Evolutionary conservation across 2,329 filamentous ascomycete genomes (phyloP).

Genomic region (Ilyonectria sp.): DNA sequence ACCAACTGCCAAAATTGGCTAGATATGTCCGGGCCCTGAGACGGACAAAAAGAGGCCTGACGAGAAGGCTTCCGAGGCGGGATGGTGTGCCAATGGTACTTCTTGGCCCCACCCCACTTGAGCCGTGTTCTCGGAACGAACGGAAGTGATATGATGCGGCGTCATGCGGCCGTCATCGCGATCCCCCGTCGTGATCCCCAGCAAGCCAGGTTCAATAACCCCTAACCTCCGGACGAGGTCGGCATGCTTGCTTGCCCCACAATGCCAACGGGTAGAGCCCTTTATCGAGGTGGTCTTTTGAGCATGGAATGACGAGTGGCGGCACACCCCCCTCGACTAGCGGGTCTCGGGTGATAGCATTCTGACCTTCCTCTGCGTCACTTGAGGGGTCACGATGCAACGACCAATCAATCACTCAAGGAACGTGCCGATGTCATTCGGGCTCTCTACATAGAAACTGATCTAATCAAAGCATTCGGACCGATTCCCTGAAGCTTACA

Average conservation of each 20-base stretch:
- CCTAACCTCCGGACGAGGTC: neutral
- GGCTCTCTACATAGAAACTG: neutral
- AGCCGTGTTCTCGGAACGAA: neutral
- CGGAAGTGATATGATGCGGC: neutral
- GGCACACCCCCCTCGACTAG: neutral
- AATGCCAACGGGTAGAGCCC: neutral
- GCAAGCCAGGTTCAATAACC: neutral
- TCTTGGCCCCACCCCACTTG: neutral
- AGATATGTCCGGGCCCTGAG: neutral
- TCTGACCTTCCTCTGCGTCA: neutral
- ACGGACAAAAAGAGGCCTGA: neutral
- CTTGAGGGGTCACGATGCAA: neutral
- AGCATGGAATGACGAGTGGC: neutral
- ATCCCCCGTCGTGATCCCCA: neutral
- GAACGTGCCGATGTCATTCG: neutral
- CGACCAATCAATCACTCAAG: neutral
- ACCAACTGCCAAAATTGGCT: neutral
- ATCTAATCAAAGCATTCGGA: neutral
- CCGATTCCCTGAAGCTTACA: neutral
- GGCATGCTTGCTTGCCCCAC: neutral
- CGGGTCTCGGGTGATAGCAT: neutral
- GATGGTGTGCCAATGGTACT: neutral
- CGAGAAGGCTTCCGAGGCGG: neutral
- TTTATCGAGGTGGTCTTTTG: neutral
- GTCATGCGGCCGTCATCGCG: neutral